Base-by-base conservation (phyloP, 78 protist genomes). In the Kipferlia bialata region DNA sequence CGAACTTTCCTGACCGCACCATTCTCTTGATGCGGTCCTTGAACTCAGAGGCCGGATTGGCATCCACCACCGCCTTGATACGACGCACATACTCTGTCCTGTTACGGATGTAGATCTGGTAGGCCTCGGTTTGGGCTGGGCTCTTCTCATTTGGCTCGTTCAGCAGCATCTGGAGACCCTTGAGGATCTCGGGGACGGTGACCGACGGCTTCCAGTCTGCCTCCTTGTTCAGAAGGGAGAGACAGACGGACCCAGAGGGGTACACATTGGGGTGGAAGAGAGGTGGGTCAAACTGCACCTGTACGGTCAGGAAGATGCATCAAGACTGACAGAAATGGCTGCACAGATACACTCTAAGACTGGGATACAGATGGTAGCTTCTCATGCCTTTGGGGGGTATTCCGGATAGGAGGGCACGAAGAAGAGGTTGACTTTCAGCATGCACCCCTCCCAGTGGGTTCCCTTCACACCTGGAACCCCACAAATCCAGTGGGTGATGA, bases 221-320 rank as follows among this genome's bases (percentile, higher is more conserved):
- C 34, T 90, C 93, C 16, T 84, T 96, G 71, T 89, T 87, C 32
- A 94, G 63, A 32, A 94, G 74, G 57, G 88, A 77, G 20, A 94
- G 74, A 71, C 98, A 92, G n/a, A 92, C 90, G 0, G 98, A 86
- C 26, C 97, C 97, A 0, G 91, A 73, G 7, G 96, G 96, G 59
- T 80, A 91, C 3, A 89, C 76, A 34, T 84, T 85, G 12, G 89
- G 87, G 45, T 82, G 87, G 63, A 81, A 65, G 16, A 87, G 26
- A 79, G 74, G 1, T 59, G 71, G 71, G 18, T 18, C 24, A 36
- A 75, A 75, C n/a, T n/a, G 20, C 48, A 60, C 38, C 32, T 6
- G 32, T 6, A 38, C 13, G 18, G 29, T 53, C 56, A 53, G 20
- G 56, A 53, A 22, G 18, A 18, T 53, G 56, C 20, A 22, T 22